Evolutionary conservation across 495 filamentous ascomycete genomes (phyloP), one percentile per base, ranked within the genome.

Genomic region (Gamarada debralockiae): DNA sequence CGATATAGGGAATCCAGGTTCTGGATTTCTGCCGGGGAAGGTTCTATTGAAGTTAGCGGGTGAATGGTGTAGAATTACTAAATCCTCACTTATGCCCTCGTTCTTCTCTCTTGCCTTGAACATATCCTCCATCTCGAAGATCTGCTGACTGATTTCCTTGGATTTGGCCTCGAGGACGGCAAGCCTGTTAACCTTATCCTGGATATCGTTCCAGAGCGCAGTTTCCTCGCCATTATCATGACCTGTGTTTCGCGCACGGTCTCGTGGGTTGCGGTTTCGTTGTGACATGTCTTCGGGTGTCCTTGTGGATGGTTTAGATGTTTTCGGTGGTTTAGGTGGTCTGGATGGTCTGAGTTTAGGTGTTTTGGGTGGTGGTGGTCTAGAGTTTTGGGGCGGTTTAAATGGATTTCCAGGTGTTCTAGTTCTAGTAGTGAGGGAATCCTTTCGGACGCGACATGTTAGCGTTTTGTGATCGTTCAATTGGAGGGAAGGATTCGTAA

Each of bases 1-100:
- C 85, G 77, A 59, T 83, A 81, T 45, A 81, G 70, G 45, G 62
- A 65, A 56, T 82, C 77, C 20, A 89, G 70, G 40, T 79, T 60
- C 23, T 71, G 63, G 15, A 73, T 61, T 13, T 70, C 59, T 33
- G 50, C 36, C 2, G 66, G 31, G 10, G 67, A 37, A 2, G 52
- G 55, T 41, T 59, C 59, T 61, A 25, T 9, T 20, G 18, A 22
- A 25, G 20, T 50, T 52, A 52, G 48, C 8, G 13, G 12, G 5
- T 29, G 27, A 10, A 29, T 29, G 10, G 4, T 29, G 4, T 29
- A 10, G 27, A 10, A 29, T 10, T 10, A 5, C 27, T 4, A 29
- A 10, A 4, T 29, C 5, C 27, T 29, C 27, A 29, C 27, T 29
- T 4, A 29, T 29, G 4, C 27, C 27, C 10, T 29, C 7, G 24